phyloP scores from a whole-genome alignment of 2,329 filamentous ascomycete species.

The Calonectria hongkongensis region DNA sequence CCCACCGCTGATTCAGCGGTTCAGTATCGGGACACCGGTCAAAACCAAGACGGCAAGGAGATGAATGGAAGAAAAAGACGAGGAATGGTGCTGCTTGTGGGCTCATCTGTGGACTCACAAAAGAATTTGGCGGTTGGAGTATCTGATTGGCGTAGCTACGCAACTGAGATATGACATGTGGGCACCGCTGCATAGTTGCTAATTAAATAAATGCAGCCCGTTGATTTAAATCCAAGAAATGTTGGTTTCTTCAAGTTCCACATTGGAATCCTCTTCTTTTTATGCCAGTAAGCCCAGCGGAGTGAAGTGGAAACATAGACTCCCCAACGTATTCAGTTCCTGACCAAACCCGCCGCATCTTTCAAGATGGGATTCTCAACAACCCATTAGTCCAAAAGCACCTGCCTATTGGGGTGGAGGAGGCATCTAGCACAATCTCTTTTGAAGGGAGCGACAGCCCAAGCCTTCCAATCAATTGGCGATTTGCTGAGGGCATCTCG shows the following conservation, averaged over 20 bases:
- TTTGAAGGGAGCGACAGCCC: constrained; percentile 67
- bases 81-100: too few species aligned
- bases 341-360: background rate
- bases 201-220: too few species aligned
- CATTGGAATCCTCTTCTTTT: background rate
- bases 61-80: too few species aligned
- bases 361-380: background rate
- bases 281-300: too few species aligned
- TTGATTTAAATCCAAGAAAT: too few species aligned
- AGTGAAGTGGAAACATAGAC: background rate
- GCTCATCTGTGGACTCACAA: too few species aligned
- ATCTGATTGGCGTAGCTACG: too few species aligned
- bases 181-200: too few species aligned
- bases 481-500: constrained; percentile 72
- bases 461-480: constrained; percentile 73
- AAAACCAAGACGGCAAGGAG: too few species aligned
- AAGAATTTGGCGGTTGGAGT: too few species aligned
- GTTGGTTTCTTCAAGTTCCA: background rate
- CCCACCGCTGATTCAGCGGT: constrained; percentile 15
- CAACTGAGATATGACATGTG: too few species aligned
- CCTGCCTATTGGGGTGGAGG: background rate
- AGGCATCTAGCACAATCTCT: background rate
- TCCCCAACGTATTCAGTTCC: background rate
- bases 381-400: constrained; percentile 8
- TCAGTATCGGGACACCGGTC: background rate